These are phyloP conservation scores for Chamaenerion angustifolium DNA, from an alignment of 345 rosid species.

Conservation along the genomic window DNA sequence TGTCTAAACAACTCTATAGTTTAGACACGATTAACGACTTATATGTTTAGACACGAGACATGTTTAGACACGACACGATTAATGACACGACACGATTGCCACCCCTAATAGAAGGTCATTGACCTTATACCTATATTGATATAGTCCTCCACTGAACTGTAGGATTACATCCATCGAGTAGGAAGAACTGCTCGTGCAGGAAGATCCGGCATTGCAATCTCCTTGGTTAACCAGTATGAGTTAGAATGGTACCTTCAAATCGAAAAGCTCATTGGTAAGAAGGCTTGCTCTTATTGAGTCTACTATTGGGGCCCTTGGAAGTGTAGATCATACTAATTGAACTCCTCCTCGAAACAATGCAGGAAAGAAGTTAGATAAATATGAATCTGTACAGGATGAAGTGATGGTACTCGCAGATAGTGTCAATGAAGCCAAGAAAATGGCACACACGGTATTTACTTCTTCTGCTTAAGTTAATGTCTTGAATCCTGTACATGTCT, in stretches of 20 bases:
- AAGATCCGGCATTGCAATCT: slow-evolving; percentile 83
- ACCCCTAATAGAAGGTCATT: no score
- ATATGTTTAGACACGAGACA: no score
- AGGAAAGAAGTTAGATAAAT: slow-evolving; percentile 69
- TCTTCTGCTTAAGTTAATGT: not conserved
- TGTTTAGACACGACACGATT: no score
- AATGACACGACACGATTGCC: no score
- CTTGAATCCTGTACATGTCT: no score
- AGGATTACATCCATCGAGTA: slow-evolving; percentile 87
- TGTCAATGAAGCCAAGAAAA: slow-evolving; percentile 54
- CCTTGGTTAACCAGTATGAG: slow-evolving; percentile 83
- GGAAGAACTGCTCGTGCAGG: slow-evolving; percentile 98
- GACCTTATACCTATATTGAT: no score
- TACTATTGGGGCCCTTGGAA: not conserved
- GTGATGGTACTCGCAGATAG: slow-evolving; percentile 52
- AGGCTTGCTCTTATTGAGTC: not conserved
- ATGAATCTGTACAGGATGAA: slow-evolving; percentile 65
- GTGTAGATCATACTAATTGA: not conserved
- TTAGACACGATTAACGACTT: no score
- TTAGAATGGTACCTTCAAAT: slow-evolving; percentile 84
- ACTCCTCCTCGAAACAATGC: slow-evolving; percentile 5
- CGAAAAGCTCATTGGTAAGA: slow-evolving; percentile 75
- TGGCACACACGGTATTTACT: slow-evolving; percentile 35
- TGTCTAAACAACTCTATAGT: no score
- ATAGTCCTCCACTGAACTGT: not conserved